Base-by-base conservation (phyloP, 2,329 filamentous ascomycete genomes). In the Colletotrichum eremochloae region DNA sequence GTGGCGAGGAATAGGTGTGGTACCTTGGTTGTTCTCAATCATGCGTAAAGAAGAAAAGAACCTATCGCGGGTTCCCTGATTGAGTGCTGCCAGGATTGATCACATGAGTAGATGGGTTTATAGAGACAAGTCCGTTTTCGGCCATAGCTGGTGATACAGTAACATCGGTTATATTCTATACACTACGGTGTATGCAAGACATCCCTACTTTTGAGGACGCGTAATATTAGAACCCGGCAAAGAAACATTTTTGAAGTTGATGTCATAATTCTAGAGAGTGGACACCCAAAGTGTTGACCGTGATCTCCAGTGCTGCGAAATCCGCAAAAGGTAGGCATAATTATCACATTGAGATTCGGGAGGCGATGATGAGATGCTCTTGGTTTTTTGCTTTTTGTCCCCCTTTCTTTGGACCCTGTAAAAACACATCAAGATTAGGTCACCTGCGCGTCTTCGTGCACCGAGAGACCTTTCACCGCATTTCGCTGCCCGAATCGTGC, bases 361-460 rank as follows among this genome's bases (percentile, higher is more conserved):
- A 14, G 36, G 14, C 46, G 9, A 36, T 14, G 33, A n/a, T 15
- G 29, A 55, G 8, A 14, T 1, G 24, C 20, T 11, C 6, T 36
- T 46, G 1, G 18, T 3, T 55, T 46, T 15, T 24, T 44, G 38
- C 46, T 53, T 15, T 31, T 33, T 29, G 7, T 3, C 12, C 53
- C n/a, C 9, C 5, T 56, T 42, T 7, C 20, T 24, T 20, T 42
- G 1, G 5, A 20, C 29, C 24, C 24, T 48, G 48, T 42, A 42
- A 12, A 12, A 11, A 42, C 50, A 42, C 42, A 68, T 62, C 33
- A 50, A 9, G 20, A 67, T 63, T 29, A 36, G 40, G 40, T 55
- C 36, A 71, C 31, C 12, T 52, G 1, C 2, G 18, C 18, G 18
- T 9, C 24, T 6, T 33, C 1, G 15, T 5, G 12, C 29, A n/a